Conservation (phyloP, 345 rosid genomes). For the Sisymbrium altissimum region DNA sequence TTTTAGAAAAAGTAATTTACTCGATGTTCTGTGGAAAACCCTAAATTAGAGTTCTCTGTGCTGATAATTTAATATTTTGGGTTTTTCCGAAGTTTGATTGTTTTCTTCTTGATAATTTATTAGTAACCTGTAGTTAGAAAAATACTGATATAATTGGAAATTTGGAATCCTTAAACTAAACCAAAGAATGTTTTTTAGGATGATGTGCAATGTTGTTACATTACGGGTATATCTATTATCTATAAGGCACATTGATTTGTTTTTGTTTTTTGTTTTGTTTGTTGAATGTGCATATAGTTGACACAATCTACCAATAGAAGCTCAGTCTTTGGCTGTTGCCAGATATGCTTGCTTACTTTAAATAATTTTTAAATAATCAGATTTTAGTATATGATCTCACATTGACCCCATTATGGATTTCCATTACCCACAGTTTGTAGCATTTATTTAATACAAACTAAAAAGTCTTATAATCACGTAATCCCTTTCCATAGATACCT, state of each 20-base stretch:
- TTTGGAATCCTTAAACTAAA: slow-evolving; percentile 12
- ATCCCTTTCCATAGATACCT: slow-evolving; percentile 25
- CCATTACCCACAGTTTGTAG: slow-evolving; percentile 4
- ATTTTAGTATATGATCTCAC: slow-evolving; percentile 16
- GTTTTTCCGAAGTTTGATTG: not conserved
- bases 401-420: slow-evolving; percentile 22
- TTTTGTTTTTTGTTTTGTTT: not conserved
- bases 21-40: not conserved
- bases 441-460: slow-evolving; percentile 18
- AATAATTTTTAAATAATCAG: not conserved
- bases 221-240: not conserved
- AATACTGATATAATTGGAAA: not conserved
- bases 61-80: not conserved
- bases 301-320: slow-evolving; percentile 13
- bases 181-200: slow-evolving; percentile 3
- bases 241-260: not conserved
- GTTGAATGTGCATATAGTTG: not conserved
- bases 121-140: no score
- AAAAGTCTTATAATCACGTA: slow-evolving; percentile 25
- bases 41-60: slow-evolving; percentile 5
- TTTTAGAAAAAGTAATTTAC: not conserved
- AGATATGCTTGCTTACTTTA: not conserved
- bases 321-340: slow-evolving; percentile 10
- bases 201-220: not conserved
- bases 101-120: not conserved